phyloP scores from a whole-genome alignment of 331 rosid species.

The Stylosanthes scabra region DNA sequence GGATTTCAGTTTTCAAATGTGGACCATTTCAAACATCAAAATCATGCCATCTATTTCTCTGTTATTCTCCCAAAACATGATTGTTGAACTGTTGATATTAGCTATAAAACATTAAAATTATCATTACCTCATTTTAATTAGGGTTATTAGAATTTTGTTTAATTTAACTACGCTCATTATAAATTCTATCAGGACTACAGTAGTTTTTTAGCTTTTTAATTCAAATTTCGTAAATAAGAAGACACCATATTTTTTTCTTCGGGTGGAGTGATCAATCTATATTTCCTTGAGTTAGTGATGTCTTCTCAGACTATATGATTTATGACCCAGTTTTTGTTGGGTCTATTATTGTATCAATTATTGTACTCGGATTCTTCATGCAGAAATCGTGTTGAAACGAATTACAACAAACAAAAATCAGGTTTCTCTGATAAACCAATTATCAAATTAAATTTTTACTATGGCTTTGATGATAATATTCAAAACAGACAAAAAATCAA shows the following conservation, averaged over 20 bases:
- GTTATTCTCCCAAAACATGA: conserved; percentile 20
- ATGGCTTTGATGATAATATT: neutral
- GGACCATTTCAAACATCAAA: neutral
- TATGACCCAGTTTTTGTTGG: neutral
- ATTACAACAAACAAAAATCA: neutral
- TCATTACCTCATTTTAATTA: neutral
- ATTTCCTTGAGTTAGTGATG: neutral
- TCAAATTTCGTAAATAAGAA: neutral
- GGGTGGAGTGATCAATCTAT: neutral
- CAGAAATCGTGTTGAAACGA: neutral
- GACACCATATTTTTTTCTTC: neutral
- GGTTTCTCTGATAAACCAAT: too few relatives aligned
- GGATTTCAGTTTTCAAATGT: neutral
- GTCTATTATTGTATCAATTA: neutral
- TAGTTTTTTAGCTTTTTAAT: too few relatives aligned
- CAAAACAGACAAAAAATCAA: neutral
- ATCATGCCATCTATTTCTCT: neutral
- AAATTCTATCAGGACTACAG: too few relatives aligned
- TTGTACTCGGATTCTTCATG: conserved; percentile 19
- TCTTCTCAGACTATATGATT: neutral
- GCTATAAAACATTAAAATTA: neutral
- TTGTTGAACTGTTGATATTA: neutral
- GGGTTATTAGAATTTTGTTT: too few relatives aligned
- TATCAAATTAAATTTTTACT: neutral
- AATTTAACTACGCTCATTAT: too few relatives aligned